A percentile compares a stretch with the other conserved stretches of the same genome.
These are phyloP conservation scores for Rhododendron kiyosumense DNA, from an alignment of 148 eudicot species.

Conservation along the genomic window DNA sequence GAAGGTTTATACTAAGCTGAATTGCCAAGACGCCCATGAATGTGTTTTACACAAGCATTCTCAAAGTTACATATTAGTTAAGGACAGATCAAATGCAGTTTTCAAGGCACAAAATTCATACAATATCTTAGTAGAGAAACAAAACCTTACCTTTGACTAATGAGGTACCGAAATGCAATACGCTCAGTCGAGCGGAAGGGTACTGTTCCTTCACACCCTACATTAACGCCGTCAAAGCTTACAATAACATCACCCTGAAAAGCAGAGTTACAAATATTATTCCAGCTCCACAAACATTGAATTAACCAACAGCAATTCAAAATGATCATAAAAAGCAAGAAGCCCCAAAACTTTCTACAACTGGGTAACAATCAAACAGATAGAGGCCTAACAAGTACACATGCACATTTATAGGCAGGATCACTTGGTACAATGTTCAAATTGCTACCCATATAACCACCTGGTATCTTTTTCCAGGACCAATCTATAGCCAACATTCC, in stretches of 20 bases:
- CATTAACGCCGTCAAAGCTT: slow-evolving; percentile 72
- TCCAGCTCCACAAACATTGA: background rate
- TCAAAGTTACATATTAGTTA: background rate
- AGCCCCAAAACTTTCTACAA: background rate
- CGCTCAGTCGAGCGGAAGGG: slow-evolving; percentile 91
- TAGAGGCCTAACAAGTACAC: background rate
- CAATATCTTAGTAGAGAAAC: slow-evolving; percentile 1
- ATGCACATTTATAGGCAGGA: background rate
- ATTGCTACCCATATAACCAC: no score
- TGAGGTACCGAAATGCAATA: slow-evolving; percentile 93
- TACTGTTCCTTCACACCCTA: slow-evolving; percentile 97
- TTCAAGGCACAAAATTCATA: background rate
- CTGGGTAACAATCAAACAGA: slow-evolving; percentile 3
- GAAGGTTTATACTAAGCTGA: background rate
- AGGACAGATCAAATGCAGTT: background rate
- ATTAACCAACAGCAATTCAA: background rate
- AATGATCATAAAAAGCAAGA: background rate
- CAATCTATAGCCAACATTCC: background rate
- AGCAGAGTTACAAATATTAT: slow-evolving; percentile 1
- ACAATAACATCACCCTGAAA: slow-evolving; percentile 92
- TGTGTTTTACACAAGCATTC: background rate
- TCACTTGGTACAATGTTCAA: background rate
- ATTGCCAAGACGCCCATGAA: background rate
- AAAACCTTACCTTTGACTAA: slow-evolving; percentile 77
- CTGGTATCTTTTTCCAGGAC: background rate